Evolutionary conservation across 2,329 filamentous ascomycete species (phyloP).

Genomic region (Endoconidiophora polonica): DNA sequence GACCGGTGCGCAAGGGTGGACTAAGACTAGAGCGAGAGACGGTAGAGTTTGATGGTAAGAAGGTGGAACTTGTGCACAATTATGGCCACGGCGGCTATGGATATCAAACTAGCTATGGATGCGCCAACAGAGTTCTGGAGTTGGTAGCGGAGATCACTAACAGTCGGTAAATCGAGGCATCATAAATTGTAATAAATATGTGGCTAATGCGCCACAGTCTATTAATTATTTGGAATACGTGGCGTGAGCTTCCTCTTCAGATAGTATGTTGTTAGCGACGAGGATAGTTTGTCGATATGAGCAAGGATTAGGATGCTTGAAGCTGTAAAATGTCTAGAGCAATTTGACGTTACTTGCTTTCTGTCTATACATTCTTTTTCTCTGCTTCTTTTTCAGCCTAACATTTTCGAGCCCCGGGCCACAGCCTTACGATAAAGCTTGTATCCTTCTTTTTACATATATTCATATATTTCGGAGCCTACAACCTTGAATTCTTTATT

Average conservation of each 20-base stretch:
- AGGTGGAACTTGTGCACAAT: slow-evolving; percentile 62
- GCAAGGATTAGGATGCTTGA: too few species aligned
- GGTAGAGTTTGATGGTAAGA: slow-evolving; percentile 36
- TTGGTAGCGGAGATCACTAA: slow-evolving; percentile 44
- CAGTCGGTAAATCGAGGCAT: background rate
- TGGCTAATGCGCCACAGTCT: too few species aligned
- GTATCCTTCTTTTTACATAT: too few species aligned
- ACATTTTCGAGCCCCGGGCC: too few species aligned
- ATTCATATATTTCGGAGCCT: too few species aligned
- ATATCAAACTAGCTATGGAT: slow-evolving; percentile 54
- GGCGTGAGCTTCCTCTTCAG: background rate
- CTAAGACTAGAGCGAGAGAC: slow-evolving; percentile 52
- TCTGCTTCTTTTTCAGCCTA: too few species aligned
- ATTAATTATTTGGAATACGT: background rate
- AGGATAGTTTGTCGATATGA: too few species aligned
- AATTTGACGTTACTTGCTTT: too few species aligned
- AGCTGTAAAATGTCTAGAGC: too few species aligned
- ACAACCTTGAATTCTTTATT: background rate
- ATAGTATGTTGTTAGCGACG: too few species aligned
- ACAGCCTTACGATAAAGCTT: too few species aligned
- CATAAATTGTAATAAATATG: background rate
- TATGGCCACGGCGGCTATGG: slow-evolving; percentile 71
- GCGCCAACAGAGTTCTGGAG: slow-evolving; percentile 47
- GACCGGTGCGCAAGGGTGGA: slow-evolving; percentile 58
- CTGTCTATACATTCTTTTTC: too few species aligned